phyloP scores from a whole-genome alignment of 371 early-diverging fungal species.

The Nematocida major region DNA sequence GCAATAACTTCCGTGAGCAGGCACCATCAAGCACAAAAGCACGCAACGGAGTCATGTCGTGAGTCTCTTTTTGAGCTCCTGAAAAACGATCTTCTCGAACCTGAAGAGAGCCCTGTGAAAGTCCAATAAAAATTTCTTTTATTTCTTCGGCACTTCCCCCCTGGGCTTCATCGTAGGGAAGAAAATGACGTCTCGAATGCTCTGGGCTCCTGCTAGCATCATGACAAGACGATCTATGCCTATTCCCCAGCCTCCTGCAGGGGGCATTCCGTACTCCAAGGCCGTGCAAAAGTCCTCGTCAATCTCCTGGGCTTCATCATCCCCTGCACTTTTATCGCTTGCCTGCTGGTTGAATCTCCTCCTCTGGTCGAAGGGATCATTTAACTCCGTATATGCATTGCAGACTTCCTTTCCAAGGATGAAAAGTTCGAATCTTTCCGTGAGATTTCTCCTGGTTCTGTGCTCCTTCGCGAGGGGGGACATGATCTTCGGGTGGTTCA shows the following conservation, averaged over 20 bases:
- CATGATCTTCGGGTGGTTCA: slow-evolving; percentile 94
- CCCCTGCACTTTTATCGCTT: slow-evolving; percentile 87
- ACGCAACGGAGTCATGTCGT: background rate
- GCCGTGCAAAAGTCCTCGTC: slow-evolving; percentile 94
- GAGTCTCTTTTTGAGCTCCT: background rate
- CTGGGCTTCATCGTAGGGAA: slow-evolving; percentile 74
- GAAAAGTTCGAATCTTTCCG: slow-evolving; percentile 97
- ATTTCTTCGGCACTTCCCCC: background rate
- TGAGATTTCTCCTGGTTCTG: slow-evolving; percentile 77
- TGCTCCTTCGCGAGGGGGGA: slow-evolving; percentile 96
- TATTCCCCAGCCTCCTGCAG: slow-evolving; percentile 93
- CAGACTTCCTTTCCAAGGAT: slow-evolving; percentile 95
- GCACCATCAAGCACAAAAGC: background rate
- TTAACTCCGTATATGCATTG: slow-evolving; percentile 95
- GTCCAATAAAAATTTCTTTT: too few species aligned
- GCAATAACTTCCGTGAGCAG: too few species aligned
- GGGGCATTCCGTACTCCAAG: slow-evolving; percentile 94
- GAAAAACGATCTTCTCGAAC: slow-evolving; percentile 19
- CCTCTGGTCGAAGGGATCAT: slow-evolving; percentile 92
- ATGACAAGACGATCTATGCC: slow-evolving; percentile 94
- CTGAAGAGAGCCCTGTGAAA: background rate
- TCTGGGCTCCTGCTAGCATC: slow-evolving; percentile 94
- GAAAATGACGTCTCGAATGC: slow-evolving; percentile 89
- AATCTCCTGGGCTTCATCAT: slow-evolving; percentile 94
- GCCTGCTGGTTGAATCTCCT: slow-evolving; percentile 92